Evolutionary conservation across 2,329 filamentous ascomycete genomes (phyloP).

Genomic region (Bisporella sp.): DNA sequence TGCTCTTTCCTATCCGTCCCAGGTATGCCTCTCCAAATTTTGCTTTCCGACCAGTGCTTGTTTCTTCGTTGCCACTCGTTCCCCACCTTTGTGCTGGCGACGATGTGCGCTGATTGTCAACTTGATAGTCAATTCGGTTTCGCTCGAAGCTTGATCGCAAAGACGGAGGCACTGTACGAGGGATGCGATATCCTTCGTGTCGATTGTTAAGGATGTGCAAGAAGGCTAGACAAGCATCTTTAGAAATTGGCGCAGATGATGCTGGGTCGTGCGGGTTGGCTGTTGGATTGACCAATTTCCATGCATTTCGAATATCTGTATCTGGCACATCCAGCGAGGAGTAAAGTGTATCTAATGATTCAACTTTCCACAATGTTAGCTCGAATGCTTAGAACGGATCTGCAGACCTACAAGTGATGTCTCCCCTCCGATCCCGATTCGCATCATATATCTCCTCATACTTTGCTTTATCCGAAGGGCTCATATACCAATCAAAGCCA

Average conservation of each 20-base stretch:
- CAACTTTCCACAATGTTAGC: slow-evolving; percentile 44
- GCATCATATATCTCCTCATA: slow-evolving; percentile 97
- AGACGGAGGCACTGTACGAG: slow-evolving; percentile 84
- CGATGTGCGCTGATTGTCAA: slow-evolving; percentile 65
- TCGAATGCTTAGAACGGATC: background rate
- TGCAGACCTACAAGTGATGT: slow-evolving; percentile 62
- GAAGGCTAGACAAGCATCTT: slow-evolving; percentile 91
- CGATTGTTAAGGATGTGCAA: slow-evolving; percentile 94
- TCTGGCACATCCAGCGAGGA: slow-evolving; percentile 67
- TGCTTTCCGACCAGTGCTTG: slow-evolving; percentile 80
- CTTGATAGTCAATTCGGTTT: slow-evolving; percentile 92
- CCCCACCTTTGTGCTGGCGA: slow-evolving; percentile 70
- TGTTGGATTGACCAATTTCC: slow-evolving; percentile 96
- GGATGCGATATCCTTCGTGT: slow-evolving; percentile 91
- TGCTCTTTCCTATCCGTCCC: slow-evolving; percentile 69
- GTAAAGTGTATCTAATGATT: slow-evolving; percentile 76
- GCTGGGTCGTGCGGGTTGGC: slow-evolving; percentile 33
- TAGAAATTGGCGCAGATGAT: slow-evolving; percentile 67
- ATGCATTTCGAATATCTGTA: slow-evolving; percentile 81
- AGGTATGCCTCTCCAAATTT: slow-evolving; percentile 98
- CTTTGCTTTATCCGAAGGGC: slow-evolving; percentile 79
- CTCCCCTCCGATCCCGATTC: slow-evolving; percentile 80
- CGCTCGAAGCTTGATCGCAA: slow-evolving; percentile 87
- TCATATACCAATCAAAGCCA: slow-evolving; percentile 99
- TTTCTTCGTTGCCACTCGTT: slow-evolving; percentile 69